Percentiles rank a stretch among this genome's conserved stretches.
Evolutionary conservation across 2,329 filamentous ascomycete species (phyloP).

Genomic region (Fusarium poae): DNA sequence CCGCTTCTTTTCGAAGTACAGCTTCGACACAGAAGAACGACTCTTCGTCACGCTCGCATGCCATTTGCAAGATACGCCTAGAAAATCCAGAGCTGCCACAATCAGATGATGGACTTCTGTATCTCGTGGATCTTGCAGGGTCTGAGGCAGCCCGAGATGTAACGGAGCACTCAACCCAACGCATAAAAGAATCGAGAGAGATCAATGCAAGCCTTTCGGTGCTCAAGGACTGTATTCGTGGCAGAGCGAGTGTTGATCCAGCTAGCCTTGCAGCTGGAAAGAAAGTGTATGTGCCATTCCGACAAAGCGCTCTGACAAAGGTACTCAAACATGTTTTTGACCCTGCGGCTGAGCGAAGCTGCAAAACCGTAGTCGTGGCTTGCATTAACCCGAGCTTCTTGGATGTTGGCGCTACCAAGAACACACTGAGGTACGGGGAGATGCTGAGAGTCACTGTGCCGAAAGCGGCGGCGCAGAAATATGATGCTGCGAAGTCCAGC

Average conservation of each 20-base stretch:
- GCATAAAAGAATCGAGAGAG: slow-evolving; percentile 61
- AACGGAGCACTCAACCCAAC: slow-evolving; percentile 55
- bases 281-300: slow-evolving; percentile 59
- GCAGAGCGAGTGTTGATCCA: slow-evolving; percentile 55
- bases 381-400: slow-evolving; percentile 62
- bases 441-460: slow-evolving; percentile 59
- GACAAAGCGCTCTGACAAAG: slow-evolving; percentile 62
- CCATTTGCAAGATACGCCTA: slow-evolving; percentile 62
- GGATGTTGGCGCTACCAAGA: slow-evolving; percentile 60
- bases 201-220: slow-evolving; percentile 64
- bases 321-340: slow-evolving; percentile 65
- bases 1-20: slow-evolving; percentile 57
- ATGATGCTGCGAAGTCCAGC: slow-evolving; percentile 50
- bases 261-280: slow-evolving; percentile 41
- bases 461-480: slow-evolving; percentile 38
- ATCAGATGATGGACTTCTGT: slow-evolving; percentile 59
- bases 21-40: slow-evolving; percentile 62
- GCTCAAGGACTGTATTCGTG: slow-evolving; percentile 66
- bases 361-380: slow-evolving; percentile 61
- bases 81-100: slow-evolving; percentile 48
- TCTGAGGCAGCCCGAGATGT: slow-evolving; percentile 63
- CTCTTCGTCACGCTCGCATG: slow-evolving; percentile 62
- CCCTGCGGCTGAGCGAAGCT: slow-evolving; percentile 54
- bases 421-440: slow-evolving; percentile 64
- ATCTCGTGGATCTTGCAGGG: slow-evolving; percentile 63